Conservation (phyloP, 1,139 yeast genomes). For the Saccharomyces hybrid region DNA sequence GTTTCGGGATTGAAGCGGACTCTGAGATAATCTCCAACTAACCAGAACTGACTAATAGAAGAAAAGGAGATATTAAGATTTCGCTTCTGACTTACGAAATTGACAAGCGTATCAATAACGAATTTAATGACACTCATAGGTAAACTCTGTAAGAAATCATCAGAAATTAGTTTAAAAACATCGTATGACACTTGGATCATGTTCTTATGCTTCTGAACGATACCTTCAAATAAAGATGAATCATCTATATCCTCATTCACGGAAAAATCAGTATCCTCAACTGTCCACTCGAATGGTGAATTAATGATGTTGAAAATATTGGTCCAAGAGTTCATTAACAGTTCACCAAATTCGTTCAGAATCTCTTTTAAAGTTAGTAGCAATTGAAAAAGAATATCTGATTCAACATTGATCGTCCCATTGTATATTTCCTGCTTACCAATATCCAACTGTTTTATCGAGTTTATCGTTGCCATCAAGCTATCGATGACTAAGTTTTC, state of each 20-base stretch:
- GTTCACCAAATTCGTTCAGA: slow-evolving; percentile 67
- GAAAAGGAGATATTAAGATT: slow-evolving; percentile 86
- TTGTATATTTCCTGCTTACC: slow-evolving; percentile 25
- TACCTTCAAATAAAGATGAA: slow-evolving; percentile 22
- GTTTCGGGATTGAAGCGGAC: slow-evolving; percentile 14
- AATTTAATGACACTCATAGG: slow-evolving; percentile 56
- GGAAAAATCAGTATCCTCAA: slow-evolving; percentile 20
- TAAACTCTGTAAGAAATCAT: slow-evolving; percentile 68
- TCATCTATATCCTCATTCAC: slow-evolving; percentile 20
- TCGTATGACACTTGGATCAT: slow-evolving; percentile 62
- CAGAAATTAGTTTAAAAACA: slow-evolving; percentile 72
- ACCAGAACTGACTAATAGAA: slow-evolving; percentile 87
- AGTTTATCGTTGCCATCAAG: slow-evolving; percentile 17
- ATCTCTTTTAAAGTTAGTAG: slow-evolving; percentile 60
- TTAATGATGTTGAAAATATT: slow-evolving; percentile 61
- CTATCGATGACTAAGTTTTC: slow-evolving; percentile 21
- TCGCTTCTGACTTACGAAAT: slow-evolving; percentile 60
- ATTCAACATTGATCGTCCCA: slow-evolving; percentile 36
- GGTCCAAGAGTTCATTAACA: slow-evolving; percentile 60
- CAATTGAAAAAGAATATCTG: slow-evolving; percentile 57
- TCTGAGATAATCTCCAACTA: slow-evolving; percentile 69
- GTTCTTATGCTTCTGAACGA: slow-evolving; percentile 38
- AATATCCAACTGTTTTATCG: slow-evolving; percentile 22
- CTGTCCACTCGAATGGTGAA: slow-evolving; percentile 50
- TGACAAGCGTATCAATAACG: slow-evolving; percentile 62